Base-by-base conservation (phyloP, 441 rosid genomes). In the Bruguiera hainesii region DNA sequence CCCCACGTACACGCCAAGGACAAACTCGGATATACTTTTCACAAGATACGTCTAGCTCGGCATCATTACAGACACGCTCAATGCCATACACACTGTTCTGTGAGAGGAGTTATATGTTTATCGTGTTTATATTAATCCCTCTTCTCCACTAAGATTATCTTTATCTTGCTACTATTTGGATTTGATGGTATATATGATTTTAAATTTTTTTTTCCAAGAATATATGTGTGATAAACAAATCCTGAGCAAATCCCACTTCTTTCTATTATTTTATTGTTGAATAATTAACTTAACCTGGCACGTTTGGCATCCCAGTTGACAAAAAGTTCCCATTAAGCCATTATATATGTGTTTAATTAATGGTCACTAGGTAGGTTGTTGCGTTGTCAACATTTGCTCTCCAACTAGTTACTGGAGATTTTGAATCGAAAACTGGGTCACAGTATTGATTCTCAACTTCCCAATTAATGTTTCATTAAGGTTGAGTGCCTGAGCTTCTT, bases 201-300 rank as follows among this genome's bases (percentile, higher is more conserved):
- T 3, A 33, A 35, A 35, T 1, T 1, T 4, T n/a, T 56, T 37
- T 21, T 16, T 3, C 42, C 21, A 61, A 37, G 52, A 60, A 5
- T 20, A 39, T 16, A 25, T 4, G 48, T 19, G 35, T 46, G 61
- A 72, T n/a, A 48, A 74, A 64, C 66, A 50, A 72, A 73, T 72
- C 78, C 77, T 58, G 70, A 83, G 84, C 92, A 80, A 79, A 84
- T 84, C 89, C 88, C 88, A 85, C 92, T 81, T 71, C 68, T 63
- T 15, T 10, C 6, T 8, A 57, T 73, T 30, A 60, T 39, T 67
- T 71, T 77, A 72, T 30, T 63, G 37, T 76, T n/a, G 26, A 75
- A 65, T 68, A 70, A 70, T 78, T 74, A 67, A 71, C 68, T 79
- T 75, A 72, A 76, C 80, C 65, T 28, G 21, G 64, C 26, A 57